These are phyloP conservation scores for Fragaria iinumae DNA, from an alignment of 306 rosid genomes.

Conservation along the genomic window DNA sequence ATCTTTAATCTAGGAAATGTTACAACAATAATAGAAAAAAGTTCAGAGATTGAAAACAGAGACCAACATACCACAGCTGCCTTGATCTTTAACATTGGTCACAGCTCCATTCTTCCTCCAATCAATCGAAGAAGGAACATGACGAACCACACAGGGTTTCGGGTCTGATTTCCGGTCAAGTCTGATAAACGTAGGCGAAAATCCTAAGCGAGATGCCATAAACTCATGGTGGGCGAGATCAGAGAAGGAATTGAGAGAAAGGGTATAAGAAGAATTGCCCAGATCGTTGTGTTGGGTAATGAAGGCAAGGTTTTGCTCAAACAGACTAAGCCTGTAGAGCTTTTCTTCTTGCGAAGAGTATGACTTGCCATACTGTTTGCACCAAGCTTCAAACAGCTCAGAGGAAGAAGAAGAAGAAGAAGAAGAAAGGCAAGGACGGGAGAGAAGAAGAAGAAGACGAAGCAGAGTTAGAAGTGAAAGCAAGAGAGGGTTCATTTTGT, in stretches of 20 bases:
- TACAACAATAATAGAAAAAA: background rate
- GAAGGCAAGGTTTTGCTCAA: slow-evolving; percentile 59
- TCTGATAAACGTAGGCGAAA: slow-evolving; percentile 41
- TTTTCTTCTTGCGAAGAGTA: slow-evolving; percentile 59
- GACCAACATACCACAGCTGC: slow-evolving; percentile 60
- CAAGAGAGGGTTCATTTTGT: slow-evolving; percentile 22
- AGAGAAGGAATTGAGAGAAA: slow-evolving; percentile 76
- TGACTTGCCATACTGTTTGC: slow-evolving; percentile 56
- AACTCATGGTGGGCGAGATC: slow-evolving; percentile 87
- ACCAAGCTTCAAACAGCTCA: slow-evolving; percentile 65
- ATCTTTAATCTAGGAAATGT: background rate
- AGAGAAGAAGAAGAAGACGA: slow-evolving; percentile 26
- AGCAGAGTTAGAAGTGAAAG: slow-evolving; percentile 2
- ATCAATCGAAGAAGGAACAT: slow-evolving; percentile 70
- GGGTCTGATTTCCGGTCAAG: slow-evolving; percentile 21
- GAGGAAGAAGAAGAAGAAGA: slow-evolving; percentile 41
- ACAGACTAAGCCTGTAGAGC: slow-evolving; percentile 54
- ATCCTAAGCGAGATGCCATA: slow-evolving; percentile 70
- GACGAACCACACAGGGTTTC: slow-evolving; percentile 10
- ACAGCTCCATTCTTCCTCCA: slow-evolving; percentile 83
- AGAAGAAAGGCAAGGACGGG: slow-evolving; percentile 14
- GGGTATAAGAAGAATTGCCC: slow-evolving; percentile 51
- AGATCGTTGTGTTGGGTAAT: slow-evolving; percentile 50
- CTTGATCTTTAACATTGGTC: slow-evolving; percentile 77
- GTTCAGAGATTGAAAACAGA: background rate